Percentiles rank a stretch among this genome's conserved stretches.
Evolutionary conservation across 2,329 filamentous ascomycete genomes (phyloP).

Genomic region (Fusarium kyushuense): DNA sequence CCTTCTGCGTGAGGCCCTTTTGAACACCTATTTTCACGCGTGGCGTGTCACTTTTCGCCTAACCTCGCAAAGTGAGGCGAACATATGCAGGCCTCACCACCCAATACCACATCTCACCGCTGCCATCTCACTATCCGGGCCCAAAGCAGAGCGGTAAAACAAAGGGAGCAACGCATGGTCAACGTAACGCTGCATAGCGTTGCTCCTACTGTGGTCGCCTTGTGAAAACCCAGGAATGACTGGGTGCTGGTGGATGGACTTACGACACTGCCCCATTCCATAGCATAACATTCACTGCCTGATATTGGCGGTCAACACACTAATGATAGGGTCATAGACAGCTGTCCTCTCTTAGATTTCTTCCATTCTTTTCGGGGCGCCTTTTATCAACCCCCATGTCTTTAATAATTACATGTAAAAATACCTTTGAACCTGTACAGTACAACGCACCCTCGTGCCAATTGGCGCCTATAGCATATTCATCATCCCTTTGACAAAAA

Average conservation of each 20-base stretch:
- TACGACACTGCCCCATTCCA: slow-evolving; percentile 5
- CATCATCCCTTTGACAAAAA: slow-evolving; percentile 46
- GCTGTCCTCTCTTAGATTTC: slow-evolving; percentile 23
- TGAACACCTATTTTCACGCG: slow-evolving; percentile 22
- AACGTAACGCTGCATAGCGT: slow-evolving; percentile 19
- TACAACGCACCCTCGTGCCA: slow-evolving; percentile 48
- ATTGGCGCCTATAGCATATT: slow-evolving; percentile 49
- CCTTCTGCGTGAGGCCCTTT: slow-evolving; percentile 26
- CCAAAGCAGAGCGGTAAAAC: slow-evolving; percentile 18
- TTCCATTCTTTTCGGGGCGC: slow-evolving; percentile 41
- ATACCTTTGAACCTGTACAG: slow-evolving; percentile 45
- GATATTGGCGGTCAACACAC: slow-evolving; percentile 1
- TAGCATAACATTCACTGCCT: background rate
- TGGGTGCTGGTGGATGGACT: slow-evolving; percentile 8
- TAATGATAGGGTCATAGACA: background rate
- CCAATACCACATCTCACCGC: slow-evolving; percentile 28
- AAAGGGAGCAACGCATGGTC: slow-evolving; percentile 17
- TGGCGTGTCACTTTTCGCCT: slow-evolving; percentile 31
- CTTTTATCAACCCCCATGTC: slow-evolving; percentile 33
- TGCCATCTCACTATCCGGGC: slow-evolving; percentile 12
- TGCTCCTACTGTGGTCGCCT: slow-evolving; percentile 8
- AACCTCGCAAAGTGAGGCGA: slow-evolving; percentile 31
- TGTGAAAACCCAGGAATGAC: slow-evolving; percentile 1
- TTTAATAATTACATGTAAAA: slow-evolving; percentile 48
- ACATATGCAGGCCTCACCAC: slow-evolving; percentile 35